Conservation (phyloP, 208 protist genomes). For the Zelonia costaricensis region DNA sequence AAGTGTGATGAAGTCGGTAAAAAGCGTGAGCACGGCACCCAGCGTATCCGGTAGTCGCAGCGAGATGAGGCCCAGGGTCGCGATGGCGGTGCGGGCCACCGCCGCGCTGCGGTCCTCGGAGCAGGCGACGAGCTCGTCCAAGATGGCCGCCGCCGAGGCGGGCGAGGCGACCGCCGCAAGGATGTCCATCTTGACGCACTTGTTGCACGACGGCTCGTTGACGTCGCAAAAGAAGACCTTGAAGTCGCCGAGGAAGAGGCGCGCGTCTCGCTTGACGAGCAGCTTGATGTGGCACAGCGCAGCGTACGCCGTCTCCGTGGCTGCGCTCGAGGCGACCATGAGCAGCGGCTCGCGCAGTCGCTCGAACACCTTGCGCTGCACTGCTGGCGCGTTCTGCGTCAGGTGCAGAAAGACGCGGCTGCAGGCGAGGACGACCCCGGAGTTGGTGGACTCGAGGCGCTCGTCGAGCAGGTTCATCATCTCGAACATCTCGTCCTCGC, state of each 20-base stretch:
- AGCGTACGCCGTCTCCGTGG: conserved; percentile 71
- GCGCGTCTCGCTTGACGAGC: conserved; percentile 58
- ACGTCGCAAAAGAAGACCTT: conserved; percentile 71
- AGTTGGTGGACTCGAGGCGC: conserved; percentile 84
- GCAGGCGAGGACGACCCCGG: conserved; percentile 81
- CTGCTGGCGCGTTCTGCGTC: conserved; percentile 74
- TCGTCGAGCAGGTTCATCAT: conserved; percentile 95
- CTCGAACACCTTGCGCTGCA: conserved; percentile 79
- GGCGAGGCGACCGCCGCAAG: conserved; percentile 54
- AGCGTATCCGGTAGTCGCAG: conserved; percentile 10
- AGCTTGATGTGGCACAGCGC: conserved; percentile 86
- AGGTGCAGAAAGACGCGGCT: conserved; percentile 87
- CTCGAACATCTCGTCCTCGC: conserved; percentile 89
- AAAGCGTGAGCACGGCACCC: conserved; percentile 26
- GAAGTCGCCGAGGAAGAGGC: conserved; percentile 54
- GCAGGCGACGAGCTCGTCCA: conserved; percentile 81
- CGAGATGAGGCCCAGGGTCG: conserved; percentile 17
- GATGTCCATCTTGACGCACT: conserved; percentile 87
- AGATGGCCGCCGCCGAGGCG: conserved; percentile 50
- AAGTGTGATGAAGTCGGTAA: conserved; percentile 67
- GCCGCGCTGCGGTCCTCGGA: conserved; percentile 33
- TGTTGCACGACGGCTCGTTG: conserved; percentile 83
- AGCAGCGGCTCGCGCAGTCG: conserved; percentile 82
- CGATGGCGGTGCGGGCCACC: conserved; percentile 22
- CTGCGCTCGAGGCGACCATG: conserved; percentile 59